Conservation (phyloP, 345 rosid genomes). For the Nasturtium officinale region DNA sequence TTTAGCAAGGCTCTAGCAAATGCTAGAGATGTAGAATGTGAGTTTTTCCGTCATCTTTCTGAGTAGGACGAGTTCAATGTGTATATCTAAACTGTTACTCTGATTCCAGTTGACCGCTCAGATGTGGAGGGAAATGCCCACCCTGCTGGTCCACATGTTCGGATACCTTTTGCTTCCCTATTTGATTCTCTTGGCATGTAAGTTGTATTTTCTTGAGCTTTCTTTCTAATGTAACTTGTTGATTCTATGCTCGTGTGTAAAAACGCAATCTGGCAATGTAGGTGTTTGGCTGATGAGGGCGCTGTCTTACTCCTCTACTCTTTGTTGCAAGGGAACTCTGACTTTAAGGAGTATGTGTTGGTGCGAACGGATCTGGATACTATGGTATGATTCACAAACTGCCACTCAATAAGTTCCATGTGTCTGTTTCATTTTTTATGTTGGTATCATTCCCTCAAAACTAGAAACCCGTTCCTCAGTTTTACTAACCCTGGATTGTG, state of each 20-base stretch:
- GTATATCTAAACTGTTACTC: constrained; percentile 14
- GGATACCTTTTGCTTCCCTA: constrained; percentile 84
- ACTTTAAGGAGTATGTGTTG: constrained; percentile 90
- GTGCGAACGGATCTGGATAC: constrained; percentile 98
- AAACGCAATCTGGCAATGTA: constrained; percentile 44
- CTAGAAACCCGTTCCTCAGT: constrained; percentile 7
- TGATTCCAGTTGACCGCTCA: constrained; percentile 75
- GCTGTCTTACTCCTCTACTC: constrained; percentile 91
- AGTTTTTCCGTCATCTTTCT: constrained; percentile 37
- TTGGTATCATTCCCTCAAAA: neutral
- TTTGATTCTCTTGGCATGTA: constrained; percentile 95
- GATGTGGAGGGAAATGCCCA: constrained; percentile 78
- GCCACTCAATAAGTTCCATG: constrained; percentile 21
- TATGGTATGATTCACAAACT: constrained; percentile 60
- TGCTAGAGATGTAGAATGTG: constrained; percentile 90
- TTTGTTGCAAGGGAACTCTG: constrained; percentile 84
- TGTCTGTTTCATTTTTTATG: constrained; percentile 6
- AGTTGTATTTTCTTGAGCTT: constrained; percentile 40
- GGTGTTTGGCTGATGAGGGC: constrained; percentile 92
- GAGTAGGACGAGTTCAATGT: neutral
- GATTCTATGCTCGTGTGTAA: constrained; percentile 16
- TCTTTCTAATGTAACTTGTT: neutral
- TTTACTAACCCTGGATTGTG: neutral
- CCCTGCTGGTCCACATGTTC: constrained; percentile 60
- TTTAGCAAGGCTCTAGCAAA: constrained; percentile 84